Base-by-base conservation (phyloP, 495 filamentous ascomycete species). In the Hyaloscypha finlandica region DNA sequence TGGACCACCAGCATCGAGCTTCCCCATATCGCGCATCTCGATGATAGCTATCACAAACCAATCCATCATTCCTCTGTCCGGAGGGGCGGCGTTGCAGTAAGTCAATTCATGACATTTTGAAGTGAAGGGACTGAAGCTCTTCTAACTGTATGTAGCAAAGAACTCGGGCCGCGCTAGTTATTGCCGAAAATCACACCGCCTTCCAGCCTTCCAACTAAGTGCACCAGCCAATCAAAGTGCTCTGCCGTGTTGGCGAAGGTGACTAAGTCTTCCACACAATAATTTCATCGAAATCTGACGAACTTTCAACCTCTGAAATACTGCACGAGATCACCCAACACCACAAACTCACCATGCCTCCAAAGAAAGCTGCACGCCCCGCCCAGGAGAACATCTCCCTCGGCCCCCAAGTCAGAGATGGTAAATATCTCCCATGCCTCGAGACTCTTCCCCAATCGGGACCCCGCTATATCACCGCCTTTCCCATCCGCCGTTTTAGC, bases 361-460 rank as follows among this genome's bases (percentile, higher is more conserved):
- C 90, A 76, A 95, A 96, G 89, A 94, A 93, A 81, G 81, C 88
- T 77, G 80, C 85, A 80, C 86, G 89, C 74, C 85, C 85, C 70
- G 83, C 84, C 59, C 88, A 93, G 81, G 96, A 99, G 88, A 99
- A 99, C 85, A 92, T 99, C 87, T 93, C 92, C 82, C 91, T 99
- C 71, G 95, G 95, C 72, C 95, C 95, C 75, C 92, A 96, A 82
- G 90, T 90, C 80, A 85, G 92, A 78, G 93, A 97, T 83, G 92
- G 91, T 93, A 76, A 74, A 84, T 73, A 33, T 42, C 8, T 57
- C 45, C 32, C 8, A 35, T 19, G 3, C 16, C 16, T 12, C 42
- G 8, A 14, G 42, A 19, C 9, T 48, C 42, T 12, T 12, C 16
- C 42, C 42, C 42, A 19, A 48, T 48, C 16, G 42, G 8, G 51